Conservation (phyloP, 73 alveolate species). For the Tetrahymena thermophila region DNA sequence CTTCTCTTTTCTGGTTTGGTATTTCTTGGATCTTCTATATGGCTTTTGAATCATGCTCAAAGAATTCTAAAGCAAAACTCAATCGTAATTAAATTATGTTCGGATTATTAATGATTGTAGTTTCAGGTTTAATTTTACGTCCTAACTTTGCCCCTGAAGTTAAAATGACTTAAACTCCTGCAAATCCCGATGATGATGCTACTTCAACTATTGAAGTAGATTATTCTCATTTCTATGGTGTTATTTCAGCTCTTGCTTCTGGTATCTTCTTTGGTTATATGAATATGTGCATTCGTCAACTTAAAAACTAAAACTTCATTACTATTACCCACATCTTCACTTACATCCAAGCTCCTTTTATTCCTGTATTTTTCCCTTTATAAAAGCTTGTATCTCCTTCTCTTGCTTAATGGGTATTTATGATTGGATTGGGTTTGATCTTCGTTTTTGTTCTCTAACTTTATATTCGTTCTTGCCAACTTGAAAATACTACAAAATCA, state of each 20-base stretch:
- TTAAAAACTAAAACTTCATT: neutral
- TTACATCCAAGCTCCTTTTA: neutral
- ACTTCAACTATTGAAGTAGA: neutral
- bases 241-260: neutral
- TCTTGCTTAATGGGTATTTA: neutral
- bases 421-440: neutral
- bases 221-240: neutral
- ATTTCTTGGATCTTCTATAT: neutral
- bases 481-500: neutral
- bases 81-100: neutral
- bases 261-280: neutral
- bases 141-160: neutral
- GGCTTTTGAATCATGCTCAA: neutral
- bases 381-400: neutral
- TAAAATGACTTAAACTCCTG: neutral
- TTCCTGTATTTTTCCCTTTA: neutral
- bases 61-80: neutral
- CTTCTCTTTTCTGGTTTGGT: neutral
- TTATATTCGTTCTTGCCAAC: neutral
- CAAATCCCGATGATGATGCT: neutral
- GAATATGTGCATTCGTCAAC: neutral
- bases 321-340: neutral
- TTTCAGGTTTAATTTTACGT: neutral
- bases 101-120: neutral
- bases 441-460: neutral